Evolutionary conservation across 305 asterid genomes (phyloP).

Genomic region (Ilex paraguariensis): DNA sequence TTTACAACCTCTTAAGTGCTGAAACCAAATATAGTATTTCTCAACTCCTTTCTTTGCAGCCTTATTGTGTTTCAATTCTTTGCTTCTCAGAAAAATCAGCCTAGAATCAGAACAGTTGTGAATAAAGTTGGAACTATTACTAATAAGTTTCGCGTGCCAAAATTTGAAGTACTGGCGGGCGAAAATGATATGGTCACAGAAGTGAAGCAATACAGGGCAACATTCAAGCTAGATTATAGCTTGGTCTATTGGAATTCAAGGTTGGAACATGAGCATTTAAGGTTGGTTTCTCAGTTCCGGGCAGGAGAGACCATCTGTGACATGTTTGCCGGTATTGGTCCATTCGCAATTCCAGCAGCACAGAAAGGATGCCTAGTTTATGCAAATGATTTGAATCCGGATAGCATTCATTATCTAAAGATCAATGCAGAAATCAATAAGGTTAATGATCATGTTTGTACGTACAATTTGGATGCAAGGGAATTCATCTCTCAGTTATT

Average conservation of each 20-base stretch:
- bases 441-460: slow-evolving; percentile 60
- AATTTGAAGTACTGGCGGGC: slow-evolving; percentile 86
- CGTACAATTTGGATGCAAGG: slow-evolving; percentile 83
- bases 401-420: slow-evolving; percentile 70
- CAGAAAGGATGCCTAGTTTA: slow-evolving; percentile 86
- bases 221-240: slow-evolving; percentile 91
- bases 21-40: too few relatives aligned
- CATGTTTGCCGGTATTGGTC: slow-evolving; percentile 97
- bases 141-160: slow-evolving; percentile 92
- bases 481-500: slow-evolving; percentile 54
- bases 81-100: slow-evolving; percentile 68
- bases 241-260: slow-evolving; percentile 97
- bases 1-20: too few relatives aligned
- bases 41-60: too few relatives aligned
- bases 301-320: slow-evolving; percentile 74
- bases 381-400: slow-evolving; percentile 93
- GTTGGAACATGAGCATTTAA: slow-evolving; percentile 85
- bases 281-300: slow-evolving; percentile 68
- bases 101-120: slow-evolving; percentile 80
- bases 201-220: slow-evolving; percentile 82
- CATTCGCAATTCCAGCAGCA: slow-evolving; percentile 93
- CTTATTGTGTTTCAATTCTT: too few relatives aligned
- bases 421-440: slow-evolving; percentile 72
- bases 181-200: slow-evolving; percentile 81
- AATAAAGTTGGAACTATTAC: slow-evolving; percentile 85